Evolutionary conservation across 2,329 filamentous ascomycete species (phyloP), one percentile per base, ranked within the genome.

Genomic region (Pezizomycotina sp.): DNA sequence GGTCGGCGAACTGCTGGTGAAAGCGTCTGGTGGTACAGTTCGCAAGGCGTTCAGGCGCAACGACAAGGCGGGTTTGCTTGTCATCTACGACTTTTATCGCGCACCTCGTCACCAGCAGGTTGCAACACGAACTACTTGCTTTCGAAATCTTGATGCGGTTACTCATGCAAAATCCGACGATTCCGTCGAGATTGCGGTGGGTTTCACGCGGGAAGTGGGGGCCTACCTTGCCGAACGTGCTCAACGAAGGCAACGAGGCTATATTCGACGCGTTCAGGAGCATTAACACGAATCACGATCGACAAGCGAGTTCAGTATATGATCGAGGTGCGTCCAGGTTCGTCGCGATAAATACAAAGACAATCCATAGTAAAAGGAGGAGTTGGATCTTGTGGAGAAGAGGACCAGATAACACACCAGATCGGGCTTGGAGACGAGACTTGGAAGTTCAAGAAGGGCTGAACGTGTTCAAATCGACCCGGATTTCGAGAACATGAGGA

Each of bases 281-380:
- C 50, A 93, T 95, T 46, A 63, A 6, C 86, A 98, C 61, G 89
- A 98, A 58, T 83, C 27, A 84, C 89, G 53, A 92, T 98, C 56
- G 86, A 95, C 55, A 93, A 92, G 65, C 71, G 89, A 47, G 84
- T 86, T n/a, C 89, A 98, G 60, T 98, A 95, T 60, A 92, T 92
- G 80, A 86, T 98, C 38, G 89, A 98, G 57, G 89, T 95, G 4
- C 62, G 98, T 98, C 56, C 84, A 98, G 60, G 77, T 93, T 37
- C 72, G 89, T 46, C 92, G 93, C 59, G 86, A 95, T 60, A 78
- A 78, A 52, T 98, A 92, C 65, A 92, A 92, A 62, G 83, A 95
- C 52, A 83, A 95, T 52, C 82, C 77, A 12, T 76, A 83, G 1
- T 64, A 95, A 50, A 84, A 75, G 56, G 84, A 93, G 54, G 89